These are phyloP conservation scores for Crucihimalaya himalaica DNA, from an alignment of 345 rosid species.

Conservation along the genomic window DNA sequence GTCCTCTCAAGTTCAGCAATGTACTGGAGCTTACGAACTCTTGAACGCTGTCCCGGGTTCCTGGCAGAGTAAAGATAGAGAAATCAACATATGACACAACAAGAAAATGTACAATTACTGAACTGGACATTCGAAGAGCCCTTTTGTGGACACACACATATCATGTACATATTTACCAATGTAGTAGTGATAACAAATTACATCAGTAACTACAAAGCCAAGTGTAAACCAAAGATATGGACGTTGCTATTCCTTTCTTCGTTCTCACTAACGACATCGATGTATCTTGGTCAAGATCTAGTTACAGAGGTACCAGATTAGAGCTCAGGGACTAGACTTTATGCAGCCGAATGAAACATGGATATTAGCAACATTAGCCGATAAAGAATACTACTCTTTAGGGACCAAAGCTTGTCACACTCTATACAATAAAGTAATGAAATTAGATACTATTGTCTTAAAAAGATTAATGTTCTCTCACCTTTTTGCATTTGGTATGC, in stretches of 20 bases:
- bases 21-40: constrained; percentile 83
- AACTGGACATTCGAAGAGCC: constrained; percentile 9
- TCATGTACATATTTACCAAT: constrained; percentile 6
- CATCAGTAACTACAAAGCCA: constrained; percentile 12
- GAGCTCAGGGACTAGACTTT: background rate
- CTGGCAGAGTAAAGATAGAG: constrained; percentile 38
- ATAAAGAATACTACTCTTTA: background rate
- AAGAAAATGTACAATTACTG: constrained; percentile 8
- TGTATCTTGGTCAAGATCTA: background rate
- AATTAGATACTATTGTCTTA: background rate
- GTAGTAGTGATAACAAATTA: background rate
- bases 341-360: constrained; percentile 6
- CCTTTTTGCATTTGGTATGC: constrained; percentile 56
- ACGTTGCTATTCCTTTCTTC: background rate
- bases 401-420: background rate
- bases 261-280: background rate
- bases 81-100: constrained; percentile 1
- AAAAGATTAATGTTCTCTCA: constrained; percentile 32
- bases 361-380: background rate
- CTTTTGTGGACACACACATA: constrained; percentile 6
- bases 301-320: background rate
- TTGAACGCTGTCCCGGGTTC: constrained; percentile 76
- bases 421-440: background rate
- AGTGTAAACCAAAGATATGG: constrained; percentile 9
- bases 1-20: constrained; percentile 82